These are phyloP conservation scores for Yamadazyma sp. DNA, from an alignment of 1,139 yeast genomes.

Conservation along the genomic window DNA sequence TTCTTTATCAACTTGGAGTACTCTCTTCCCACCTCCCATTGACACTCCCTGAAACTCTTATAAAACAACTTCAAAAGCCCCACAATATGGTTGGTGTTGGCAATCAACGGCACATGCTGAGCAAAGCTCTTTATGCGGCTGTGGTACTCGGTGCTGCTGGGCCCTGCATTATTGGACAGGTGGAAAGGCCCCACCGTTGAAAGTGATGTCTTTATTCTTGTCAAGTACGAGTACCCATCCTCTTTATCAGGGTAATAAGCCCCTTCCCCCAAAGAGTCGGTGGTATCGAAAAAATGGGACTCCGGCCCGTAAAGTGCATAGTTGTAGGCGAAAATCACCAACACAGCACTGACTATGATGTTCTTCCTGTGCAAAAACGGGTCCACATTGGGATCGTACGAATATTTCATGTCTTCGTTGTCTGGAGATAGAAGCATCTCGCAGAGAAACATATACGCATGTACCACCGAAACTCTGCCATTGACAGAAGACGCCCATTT, in stretches of 20 bases:
- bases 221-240: slow-evolving; percentile 36
- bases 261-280: background rate
- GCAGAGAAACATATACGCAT: slow-evolving; percentile 57
- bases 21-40: slow-evolving; percentile 58
- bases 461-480: slow-evolving; percentile 46
- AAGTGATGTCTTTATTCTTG: slow-evolving; percentile 36
- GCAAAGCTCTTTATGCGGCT: slow-evolving; percentile 17
- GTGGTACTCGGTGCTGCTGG: slow-evolving; percentile 14
- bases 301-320: slow-evolving; percentile 59
- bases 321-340: slow-evolving; percentile 61
- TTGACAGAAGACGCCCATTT: slow-evolving; percentile 40
- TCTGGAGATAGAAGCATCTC: slow-evolving; percentile 55
- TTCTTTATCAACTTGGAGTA: slow-evolving; percentile 50
- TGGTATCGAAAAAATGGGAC: slow-evolving; percentile 20
- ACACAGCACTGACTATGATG: slow-evolving; percentile 50
- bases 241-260: slow-evolving; percentile 26
- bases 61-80: slow-evolving; percentile 50
- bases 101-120: slow-evolving; percentile 13
- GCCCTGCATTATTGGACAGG: slow-evolving; percentile 1
- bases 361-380: slow-evolving; percentile 57
- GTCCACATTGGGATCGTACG: slow-evolving; percentile 51
- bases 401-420: slow-evolving; percentile 25
- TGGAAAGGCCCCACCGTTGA: slow-evolving; percentile 3
- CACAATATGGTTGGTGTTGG: slow-evolving; percentile 32
- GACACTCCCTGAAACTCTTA: slow-evolving; percentile 36